These are phyloP conservation scores for Melaleuca quinquenervia DNA, from an alignment of 345 rosid species.

Conservation along the genomic window DNA sequence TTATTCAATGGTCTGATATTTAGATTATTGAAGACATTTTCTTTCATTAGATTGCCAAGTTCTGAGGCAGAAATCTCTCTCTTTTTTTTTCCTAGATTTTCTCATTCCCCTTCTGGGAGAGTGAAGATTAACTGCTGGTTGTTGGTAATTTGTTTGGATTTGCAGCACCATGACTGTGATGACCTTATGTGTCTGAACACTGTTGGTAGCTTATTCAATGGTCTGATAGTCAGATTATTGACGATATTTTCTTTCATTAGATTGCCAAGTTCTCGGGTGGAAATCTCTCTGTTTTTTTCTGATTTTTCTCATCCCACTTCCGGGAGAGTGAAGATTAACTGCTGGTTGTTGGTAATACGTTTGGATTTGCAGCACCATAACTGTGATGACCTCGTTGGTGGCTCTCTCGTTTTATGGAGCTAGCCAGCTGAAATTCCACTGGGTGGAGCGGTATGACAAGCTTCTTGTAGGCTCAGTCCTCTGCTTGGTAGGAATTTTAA, in stretches of 20 bases:
- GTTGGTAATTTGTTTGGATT: too few species aligned
- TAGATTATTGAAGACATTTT: background rate
- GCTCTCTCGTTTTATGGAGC: constrained; percentile 97
- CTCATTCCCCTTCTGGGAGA: too few species aligned
- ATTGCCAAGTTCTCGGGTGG: background rate
- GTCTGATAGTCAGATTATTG: too few species aligned
- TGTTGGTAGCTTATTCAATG: too few species aligned
- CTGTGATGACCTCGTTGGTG: constrained; percentile 94
- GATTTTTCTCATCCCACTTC: background rate
- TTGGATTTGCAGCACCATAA: constrained; percentile 58
- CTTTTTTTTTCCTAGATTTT: too few species aligned
- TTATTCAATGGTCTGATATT: background rate
- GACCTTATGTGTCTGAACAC: too few species aligned
- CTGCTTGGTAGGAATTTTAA: constrained; percentile 85
- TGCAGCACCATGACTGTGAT: too few species aligned
- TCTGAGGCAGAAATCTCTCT: too few species aligned
- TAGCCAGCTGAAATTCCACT: constrained; percentile 90
- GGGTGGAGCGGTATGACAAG: constrained; percentile 97
- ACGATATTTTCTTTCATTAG: background rate
- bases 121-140: too few species aligned
- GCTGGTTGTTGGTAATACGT: background rate
- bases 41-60: too few species aligned
- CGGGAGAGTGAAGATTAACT: background rate
- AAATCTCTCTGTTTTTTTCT: background rate
- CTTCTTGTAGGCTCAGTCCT: constrained; percentile 91